Evolutionary conservation across 176 grass and related monocot species (phyloP), one percentile per base, ranked within the genome.

Genomic region (Pontederia crassipes): DNA sequence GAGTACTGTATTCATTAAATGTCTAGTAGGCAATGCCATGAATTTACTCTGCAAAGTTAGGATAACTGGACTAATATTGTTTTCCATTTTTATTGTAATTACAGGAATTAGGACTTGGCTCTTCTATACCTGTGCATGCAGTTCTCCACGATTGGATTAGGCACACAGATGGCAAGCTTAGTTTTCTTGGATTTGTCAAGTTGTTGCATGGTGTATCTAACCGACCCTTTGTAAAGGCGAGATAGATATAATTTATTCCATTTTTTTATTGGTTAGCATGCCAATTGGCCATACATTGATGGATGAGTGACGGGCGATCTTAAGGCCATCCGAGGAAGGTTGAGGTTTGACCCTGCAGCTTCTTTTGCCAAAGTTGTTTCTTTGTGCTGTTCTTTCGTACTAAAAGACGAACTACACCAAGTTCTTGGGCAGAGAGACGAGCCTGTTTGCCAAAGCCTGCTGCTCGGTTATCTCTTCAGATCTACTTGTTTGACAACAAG

Each of bases 101-200:
- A 28, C 65, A 90, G 87, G 87, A 90, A 52, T 54, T 90, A 56
- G 69, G 87, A 13, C 82, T 90, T 40, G 82, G 87, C 62, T 79
- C 82, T 48, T 82, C 82, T 0, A 82, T 90, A 35, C 87, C 87
- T 0, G 63, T 90, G 54, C 87, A 90, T 52, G 87, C 81, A 0
- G 87, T 90, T 65, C 73, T 90, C 27, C 87, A 90, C 73, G 87
- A 90, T 68, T 90, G 87, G 87, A 81, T 90, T 72, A 69, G 87
- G 40, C 87, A 90, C 74, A 90, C 82, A 0, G 87, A 90, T 35
- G 87, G 87, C 40, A 90, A 90, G 48, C 63, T 90, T 64, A 90
- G 87, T 65, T 86, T 90, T 67, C 82, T 90, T 18, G 87, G 87
- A n/a, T 90, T 90, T 61, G 82, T 90, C n/a, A 90, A 86, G 73